Evolutionary conservation across 192 early-diverging fungal species (phyloP).

Genomic region (Haplosporangium gracile): DNA sequence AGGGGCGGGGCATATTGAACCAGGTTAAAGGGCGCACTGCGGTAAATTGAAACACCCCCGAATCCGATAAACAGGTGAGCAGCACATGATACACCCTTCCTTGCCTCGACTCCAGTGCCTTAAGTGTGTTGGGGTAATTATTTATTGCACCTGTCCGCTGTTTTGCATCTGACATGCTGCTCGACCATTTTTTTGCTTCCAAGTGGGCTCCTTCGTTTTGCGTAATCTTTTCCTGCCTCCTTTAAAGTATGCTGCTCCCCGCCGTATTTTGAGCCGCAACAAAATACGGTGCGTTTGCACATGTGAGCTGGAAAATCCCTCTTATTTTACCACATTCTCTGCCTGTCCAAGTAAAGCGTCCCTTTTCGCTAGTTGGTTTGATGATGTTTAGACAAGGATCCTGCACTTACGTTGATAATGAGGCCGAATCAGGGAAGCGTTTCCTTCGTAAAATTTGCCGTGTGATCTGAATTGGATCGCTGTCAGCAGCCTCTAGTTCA

Average conservation of each 20-base stretch:
- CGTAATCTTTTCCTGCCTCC: neutral
- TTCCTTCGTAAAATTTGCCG: constrained; percentile 69
- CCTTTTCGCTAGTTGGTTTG: no score
- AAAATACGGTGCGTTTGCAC: neutral
- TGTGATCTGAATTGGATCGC: constrained; percentile 61
- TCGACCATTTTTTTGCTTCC: neutral
- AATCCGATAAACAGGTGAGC: constrained; percentile 3
- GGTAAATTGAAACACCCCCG: neutral
- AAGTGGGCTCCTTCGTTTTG: neutral
- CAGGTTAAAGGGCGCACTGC: neutral
- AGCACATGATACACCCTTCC: neutral
- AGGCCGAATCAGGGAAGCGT: constrained; percentile 64
- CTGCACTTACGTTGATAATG: constrained; percentile 53
- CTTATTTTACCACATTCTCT: neutral
- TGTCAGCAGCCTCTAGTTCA: constrained; percentile 54
- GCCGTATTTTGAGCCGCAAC: neutral
- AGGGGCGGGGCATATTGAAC: neutral
- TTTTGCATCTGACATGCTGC: neutral
- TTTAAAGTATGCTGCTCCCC: neutral
- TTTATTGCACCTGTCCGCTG: neutral
- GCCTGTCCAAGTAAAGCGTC: neutral
- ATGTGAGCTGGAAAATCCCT: neutral
- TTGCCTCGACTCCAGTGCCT: neutral
- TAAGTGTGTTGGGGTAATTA: neutral
- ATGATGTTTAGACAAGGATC: no score